Evolutionary conservation across 208 protist genomes (phyloP).

Genomic region (Trypanosoma lewisi): DNA sequence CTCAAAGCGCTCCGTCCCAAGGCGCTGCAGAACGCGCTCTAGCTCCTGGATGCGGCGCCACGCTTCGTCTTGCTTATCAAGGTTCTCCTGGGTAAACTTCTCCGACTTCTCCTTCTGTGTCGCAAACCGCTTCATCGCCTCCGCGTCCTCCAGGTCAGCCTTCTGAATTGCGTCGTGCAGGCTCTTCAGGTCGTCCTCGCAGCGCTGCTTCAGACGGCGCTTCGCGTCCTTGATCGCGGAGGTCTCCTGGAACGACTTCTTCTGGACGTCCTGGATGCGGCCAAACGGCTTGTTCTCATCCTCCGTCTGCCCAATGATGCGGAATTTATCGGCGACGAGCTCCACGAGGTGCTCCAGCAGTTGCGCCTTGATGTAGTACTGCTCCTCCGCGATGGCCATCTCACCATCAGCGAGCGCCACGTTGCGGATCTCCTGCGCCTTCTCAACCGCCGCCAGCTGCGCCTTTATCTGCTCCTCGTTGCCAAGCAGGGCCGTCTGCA

Average conservation of each 20-base stretch:
- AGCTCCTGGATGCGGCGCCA: slow-evolving; percentile 84
- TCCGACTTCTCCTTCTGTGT: slow-evolving; percentile 73
- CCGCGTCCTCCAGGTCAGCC: slow-evolving; percentile 73
- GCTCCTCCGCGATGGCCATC: slow-evolving; percentile 55
- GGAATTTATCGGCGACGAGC: slow-evolving; percentile 53
- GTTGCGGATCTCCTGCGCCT: slow-evolving; percentile 45
- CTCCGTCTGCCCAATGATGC: slow-evolving; percentile 54
- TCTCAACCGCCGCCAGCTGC: slow-evolving; percentile 41
- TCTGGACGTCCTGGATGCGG: slow-evolving; percentile 59
- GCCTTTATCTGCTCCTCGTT: slow-evolving; percentile 57
- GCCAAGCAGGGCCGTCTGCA: slow-evolving; percentile 44
- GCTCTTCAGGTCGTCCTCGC: slow-evolving; percentile 69
- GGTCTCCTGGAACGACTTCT: slow-evolving; percentile 71
- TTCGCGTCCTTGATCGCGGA: slow-evolving; percentile 78
- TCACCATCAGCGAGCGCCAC: slow-evolving; percentile 43
- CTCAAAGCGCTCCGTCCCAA: slow-evolving; percentile 76
- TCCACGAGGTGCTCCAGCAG: slow-evolving; percentile 52
- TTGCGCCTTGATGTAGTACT: slow-evolving; percentile 66
- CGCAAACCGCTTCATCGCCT: slow-evolving; percentile 69
- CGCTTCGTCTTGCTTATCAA: slow-evolving; percentile 68
- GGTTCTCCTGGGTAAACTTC: slow-evolving; percentile 61
- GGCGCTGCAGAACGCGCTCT: too few species aligned
- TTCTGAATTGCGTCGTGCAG: slow-evolving; percentile 79
- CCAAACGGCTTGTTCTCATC: slow-evolving; percentile 49
- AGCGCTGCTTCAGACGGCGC: too few species aligned